Base-by-base conservation (phyloP, 2,329 filamentous ascomycete species). In the Endoconidiophora laricicola region DNA sequence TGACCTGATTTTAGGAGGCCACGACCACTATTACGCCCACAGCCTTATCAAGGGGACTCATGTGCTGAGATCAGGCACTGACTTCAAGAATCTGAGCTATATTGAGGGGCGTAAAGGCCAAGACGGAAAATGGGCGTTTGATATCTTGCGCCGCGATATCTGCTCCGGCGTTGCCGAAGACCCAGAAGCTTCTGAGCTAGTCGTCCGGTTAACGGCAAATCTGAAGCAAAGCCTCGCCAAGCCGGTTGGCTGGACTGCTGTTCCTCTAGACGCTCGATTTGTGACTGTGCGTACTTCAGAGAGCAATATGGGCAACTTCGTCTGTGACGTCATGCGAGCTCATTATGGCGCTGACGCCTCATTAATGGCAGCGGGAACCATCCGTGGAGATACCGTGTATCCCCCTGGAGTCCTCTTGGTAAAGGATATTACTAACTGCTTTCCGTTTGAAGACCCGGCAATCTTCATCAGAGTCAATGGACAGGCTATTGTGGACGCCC, bases 41-140 rank as follows among this genome's bases (percentile, higher is more conserved):
- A 75, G 72, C 49, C 60, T 87, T 50, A 73, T 91, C 62, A 87
- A 88, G 54, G 81, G 81, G 6, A 84, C 78, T 0, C 87, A 94
- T 58, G 76, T 94, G 2, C 68, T 95, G n/a, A 77, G 88, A 1
- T 93, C 85, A 0, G 87, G 88, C 0, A 86, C 81, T 16, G 88
- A 95, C 62, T 95, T 94, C 66, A 93, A 91, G 65, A 84, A 95
- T 61, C 69, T 94, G 33, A 91, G 84, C 60, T 94, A 94, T 60
- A 74, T 95, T 48, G 85, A 94, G 62, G 83, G 78, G 1, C 76
- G 84, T 57, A 52, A 61, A 1, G 37, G 50, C n/a, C 23, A 42
- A 4, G 62, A 65, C 26, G 68, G 63, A 2, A 58, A 60, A 16
- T 94, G 86, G 86, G 77, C 90, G 55, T 81, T 93, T 57, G 76